These are phyloP conservation scores for Colletotrichum agaves DNA, from an alignment of 2,329 filamentous ascomycete species.

Conservation along the genomic window DNA sequence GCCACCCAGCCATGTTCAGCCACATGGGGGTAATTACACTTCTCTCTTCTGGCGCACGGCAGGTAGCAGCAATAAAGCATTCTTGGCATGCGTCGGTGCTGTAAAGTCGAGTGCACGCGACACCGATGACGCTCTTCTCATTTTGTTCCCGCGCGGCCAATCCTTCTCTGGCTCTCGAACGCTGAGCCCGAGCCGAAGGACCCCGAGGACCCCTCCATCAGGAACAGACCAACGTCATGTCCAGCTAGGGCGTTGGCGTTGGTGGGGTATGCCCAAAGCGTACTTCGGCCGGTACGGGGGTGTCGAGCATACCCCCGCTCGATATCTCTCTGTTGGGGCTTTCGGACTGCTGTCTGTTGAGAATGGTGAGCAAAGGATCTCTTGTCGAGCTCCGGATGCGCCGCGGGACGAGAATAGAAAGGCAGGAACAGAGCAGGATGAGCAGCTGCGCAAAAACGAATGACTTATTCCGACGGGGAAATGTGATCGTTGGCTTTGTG, in stretches of 20 bases:
- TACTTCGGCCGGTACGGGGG: slow-evolving; percentile 12
- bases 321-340: not conserved
- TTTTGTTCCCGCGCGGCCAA: not conserved
- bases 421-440: not conserved
- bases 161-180: slow-evolving; percentile 9
- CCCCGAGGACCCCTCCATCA: slow-evolving; percentile 22
- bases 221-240: slow-evolving; percentile 27
- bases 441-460: not conserved
- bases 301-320: not conserved
- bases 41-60: not conserved
- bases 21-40: too few species aligned
- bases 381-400: not conserved
- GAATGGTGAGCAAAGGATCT: not conserved
- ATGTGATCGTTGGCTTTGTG: slow-evolving; percentile 20
- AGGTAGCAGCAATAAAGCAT: not conserved
- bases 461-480: slow-evolving; percentile 27
- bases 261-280: slow-evolving; percentile 27
- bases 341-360: not conserved
- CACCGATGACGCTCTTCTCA: slow-evolving; percentile 13
- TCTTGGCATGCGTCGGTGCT: slow-evolving; percentile 20
- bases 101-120: slow-evolving; percentile 30
- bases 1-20: too few species aligned
- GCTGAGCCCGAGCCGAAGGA: slow-evolving; percentile 8
- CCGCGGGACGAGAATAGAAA: not conserved
- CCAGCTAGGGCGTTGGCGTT: slow-evolving; percentile 21